Evolutionary conservation across 2,329 filamentous ascomycete species (phyloP).

Genomic region (Fusarium incarnatum): DNA sequence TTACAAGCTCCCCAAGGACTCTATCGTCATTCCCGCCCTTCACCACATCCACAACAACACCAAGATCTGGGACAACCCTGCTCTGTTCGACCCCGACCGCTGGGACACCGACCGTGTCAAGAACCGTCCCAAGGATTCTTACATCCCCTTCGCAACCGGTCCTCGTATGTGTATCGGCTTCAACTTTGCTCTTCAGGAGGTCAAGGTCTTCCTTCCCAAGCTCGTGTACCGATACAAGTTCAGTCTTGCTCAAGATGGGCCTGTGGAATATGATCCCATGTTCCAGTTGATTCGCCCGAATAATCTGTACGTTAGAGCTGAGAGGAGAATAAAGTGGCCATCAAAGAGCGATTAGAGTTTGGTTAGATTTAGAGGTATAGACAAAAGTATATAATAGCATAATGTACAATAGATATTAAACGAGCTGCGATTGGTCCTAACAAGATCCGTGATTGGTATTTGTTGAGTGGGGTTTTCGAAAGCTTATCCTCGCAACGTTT

Average conservation of each 20-base stretch:
- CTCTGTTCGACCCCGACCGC: conserved; percentile 68
- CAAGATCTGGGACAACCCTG: conserved; percentile 67
- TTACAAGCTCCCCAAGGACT: conserved; percentile 64
- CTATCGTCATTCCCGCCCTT: conserved; percentile 65
- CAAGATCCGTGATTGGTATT: neutral
- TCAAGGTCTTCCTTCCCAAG: conserved; percentile 69
- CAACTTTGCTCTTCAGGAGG: conserved; percentile 71
- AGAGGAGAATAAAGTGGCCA: conserved; percentile 63
- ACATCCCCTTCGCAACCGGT: conserved; percentile 69
- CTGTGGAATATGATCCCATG: conserved; percentile 69
- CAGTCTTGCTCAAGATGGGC: conserved; percentile 59
- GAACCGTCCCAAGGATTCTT: conserved; percentile 62
- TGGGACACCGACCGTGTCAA: conserved; percentile 68
- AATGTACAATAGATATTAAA: conserved; percentile 19
- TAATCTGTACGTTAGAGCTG: conserved; percentile 65
- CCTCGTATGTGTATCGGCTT: conserved; percentile 71
- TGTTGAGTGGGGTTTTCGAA: neutral
- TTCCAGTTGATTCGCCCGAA: conserved; percentile 68
- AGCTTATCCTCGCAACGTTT: neutral
- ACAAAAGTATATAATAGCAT: conserved; percentile 30
- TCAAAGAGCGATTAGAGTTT: conserved; percentile 33
- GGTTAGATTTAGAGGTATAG: conserved; percentile 2
- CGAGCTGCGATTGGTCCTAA: neutral
- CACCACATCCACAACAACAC: conserved; percentile 66
- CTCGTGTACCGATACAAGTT: conserved; percentile 70